Base-by-base conservation (phyloP, 2,329 filamentous ascomycete species). In the Orbilia quercus region DNA sequence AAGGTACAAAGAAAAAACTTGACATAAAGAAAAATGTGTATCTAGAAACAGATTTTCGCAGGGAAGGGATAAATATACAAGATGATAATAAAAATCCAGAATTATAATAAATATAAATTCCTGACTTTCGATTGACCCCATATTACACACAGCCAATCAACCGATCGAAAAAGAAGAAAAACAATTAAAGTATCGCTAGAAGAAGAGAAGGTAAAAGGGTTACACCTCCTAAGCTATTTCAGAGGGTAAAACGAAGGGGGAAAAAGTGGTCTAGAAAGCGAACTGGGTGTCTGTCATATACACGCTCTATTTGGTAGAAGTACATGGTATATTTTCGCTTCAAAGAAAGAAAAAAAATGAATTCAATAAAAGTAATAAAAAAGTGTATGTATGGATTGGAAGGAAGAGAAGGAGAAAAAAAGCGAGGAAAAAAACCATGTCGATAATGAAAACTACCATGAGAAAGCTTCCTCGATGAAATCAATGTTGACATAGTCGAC, bases 401-500 rank as follows among this genome's bases (percentile, higher is more conserved):
- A n/a, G n/a, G 16, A 28, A 1, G 36, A n/a, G 23, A 42, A 6
- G 42, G 34, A 58, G 23, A 7, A 18, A 14, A 34, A n/a, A n/a
- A n/a, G n/a, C n/a, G n/a, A n/a, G 23, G 22, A 16, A 34, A n/a
- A 44, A 31, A 22, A 40, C 11, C 40, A 28, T 22, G 3, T 28
- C n/a, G 31, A 36, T 55, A 40, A 18, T 51, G 12, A 40, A 42
- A 14, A 65, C 42, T 75, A 77, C 77, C 77, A 78, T 5, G 87
- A 89, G 78, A 94, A 94, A 74, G 86, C 88, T 82, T 94, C 91
- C 80, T 93, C 90, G 9, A 90, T 83, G 78, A 91, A 91, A 79
- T 92, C 89, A 14, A 93, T 83, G 44, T 89, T 87, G 1, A 83
- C 87, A 44, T 81, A 81, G 18, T 84, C 81, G 69, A 89, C 85